Percentiles rank a stretch among this genome's conserved stretches.
These are phyloP conservation scores for Puccinia hordei DNA, from an alignment of 1,284 basidiomycete genomes.

Conservation along the genomic window DNA sequence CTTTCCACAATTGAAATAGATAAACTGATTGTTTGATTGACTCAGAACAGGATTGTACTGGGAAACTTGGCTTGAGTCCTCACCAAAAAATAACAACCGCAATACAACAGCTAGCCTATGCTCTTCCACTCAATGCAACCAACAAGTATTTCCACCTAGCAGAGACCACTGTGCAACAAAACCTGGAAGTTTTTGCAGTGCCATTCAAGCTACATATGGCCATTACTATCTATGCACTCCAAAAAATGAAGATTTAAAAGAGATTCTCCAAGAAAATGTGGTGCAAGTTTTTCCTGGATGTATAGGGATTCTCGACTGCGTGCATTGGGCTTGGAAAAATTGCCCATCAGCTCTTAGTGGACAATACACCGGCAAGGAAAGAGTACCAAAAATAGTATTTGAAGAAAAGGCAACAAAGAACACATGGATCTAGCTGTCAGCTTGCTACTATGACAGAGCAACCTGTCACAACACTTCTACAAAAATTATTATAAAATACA, in stretches of 20 bases:
- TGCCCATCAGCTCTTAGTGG: background rate
- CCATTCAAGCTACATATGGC: no score
- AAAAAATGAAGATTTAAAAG: background rate
- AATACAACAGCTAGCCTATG: no score
- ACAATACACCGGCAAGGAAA: background rate
- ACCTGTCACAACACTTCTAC: no score
- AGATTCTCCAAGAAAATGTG: background rate
- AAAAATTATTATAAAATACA: no score
- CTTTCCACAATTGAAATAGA: no score
- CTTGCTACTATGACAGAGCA: no score
- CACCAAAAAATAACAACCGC: background rate
- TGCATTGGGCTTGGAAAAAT: slow-evolving; percentile 26
- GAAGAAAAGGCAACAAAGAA: slow-evolving; percentile 5
- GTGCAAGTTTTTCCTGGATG: background rate
- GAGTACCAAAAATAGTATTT: background rate
- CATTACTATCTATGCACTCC: background rate
- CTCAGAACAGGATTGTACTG: no score
- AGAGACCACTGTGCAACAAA: no score
- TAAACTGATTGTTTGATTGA: no score
- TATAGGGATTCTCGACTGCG: slow-evolving; percentile 5
- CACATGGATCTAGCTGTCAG: slow-evolving; percentile 4
- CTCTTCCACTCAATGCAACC: no score
- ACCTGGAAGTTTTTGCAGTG: no score
- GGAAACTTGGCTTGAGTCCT: background rate
- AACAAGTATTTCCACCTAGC: no score